Percentiles rank a stretch among this genome's conserved stretches.
Conservation (phyloP, 2,329 filamentous ascomycete genomes). For the Calonectria hongkongensis region DNA sequence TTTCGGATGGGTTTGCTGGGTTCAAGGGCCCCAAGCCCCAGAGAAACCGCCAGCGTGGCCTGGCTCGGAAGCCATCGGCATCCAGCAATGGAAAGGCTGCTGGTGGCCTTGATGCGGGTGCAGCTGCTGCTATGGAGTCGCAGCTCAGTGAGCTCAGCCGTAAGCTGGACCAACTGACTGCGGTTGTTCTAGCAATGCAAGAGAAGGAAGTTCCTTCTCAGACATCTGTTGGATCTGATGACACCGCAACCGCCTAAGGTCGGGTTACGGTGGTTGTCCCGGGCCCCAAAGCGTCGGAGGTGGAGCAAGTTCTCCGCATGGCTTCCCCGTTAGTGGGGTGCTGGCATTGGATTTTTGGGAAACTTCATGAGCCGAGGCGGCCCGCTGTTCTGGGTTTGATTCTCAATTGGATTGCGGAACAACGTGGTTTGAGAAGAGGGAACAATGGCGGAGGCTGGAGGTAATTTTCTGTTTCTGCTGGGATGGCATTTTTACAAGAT, state of each 20-base stretch:
- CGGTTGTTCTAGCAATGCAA: constrained; percentile 71
- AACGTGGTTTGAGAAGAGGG: neutral
- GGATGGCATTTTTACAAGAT: constrained; percentile 19
- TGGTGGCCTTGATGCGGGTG: constrained; percentile 62
- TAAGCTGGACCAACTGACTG: constrained; percentile 76
- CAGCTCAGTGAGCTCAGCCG: constrained; percentile 72
- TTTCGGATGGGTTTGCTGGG: constrained; percentile 66
- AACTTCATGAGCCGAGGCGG: too few species aligned
- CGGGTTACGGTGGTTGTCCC: neutral
- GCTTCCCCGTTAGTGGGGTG: constrained; percentile 14
- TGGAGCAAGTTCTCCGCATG: constrained; percentile 19
- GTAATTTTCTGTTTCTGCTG: neutral
- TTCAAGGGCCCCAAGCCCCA: constrained; percentile 67
- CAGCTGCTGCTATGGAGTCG: constrained; percentile 66
- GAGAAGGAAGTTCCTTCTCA: constrained; percentile 52
- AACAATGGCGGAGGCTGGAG: neutral
- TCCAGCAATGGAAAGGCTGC: constrained; percentile 42
- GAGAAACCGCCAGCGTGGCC: constrained; percentile 45
- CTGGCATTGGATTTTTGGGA: neutral
- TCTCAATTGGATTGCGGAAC: neutral
- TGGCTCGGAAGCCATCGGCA: constrained; percentile 45
- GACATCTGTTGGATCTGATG: neutral
- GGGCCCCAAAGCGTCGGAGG: constrained; percentile 12
- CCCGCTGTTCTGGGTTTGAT: too few species aligned
- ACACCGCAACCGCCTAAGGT: constrained; percentile 32